Conservation (phyloP, 768 basidiomycete genomes). For the Termitomyces sp. region DNA sequence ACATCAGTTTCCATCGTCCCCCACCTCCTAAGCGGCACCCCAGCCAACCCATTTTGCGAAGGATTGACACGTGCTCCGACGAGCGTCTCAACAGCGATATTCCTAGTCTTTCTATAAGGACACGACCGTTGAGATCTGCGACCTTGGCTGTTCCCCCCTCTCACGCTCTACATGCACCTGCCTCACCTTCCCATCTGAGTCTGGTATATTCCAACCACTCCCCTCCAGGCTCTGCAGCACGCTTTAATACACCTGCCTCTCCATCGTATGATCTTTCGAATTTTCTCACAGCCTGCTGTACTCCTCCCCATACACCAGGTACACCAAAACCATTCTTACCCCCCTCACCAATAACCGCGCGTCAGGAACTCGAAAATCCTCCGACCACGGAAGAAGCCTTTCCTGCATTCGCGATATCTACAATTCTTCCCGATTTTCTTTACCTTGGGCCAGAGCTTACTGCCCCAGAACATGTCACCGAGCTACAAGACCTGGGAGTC, state of each 20-base stretch:
- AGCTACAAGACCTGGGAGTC: slow-evolving; percentile 72
- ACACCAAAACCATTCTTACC: slow-evolving; percentile 40
- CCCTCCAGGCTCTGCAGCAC: slow-evolving; percentile 50
- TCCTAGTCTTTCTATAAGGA: slow-evolving; percentile 59
- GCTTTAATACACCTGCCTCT: slow-evolving; percentile 31
- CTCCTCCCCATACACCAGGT: slow-evolving; percentile 48
- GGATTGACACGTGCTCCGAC: slow-evolving; percentile 55
- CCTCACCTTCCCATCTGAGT: slow-evolving; percentile 58
- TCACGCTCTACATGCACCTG: slow-evolving; percentile 29
- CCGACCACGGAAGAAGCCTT: slow-evolving; percentile 57
- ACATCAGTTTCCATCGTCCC: slow-evolving; percentile 46
- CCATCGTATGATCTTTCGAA: slow-evolving; percentile 30
- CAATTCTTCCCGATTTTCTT: slow-evolving; percentile 86
- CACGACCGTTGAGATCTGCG: slow-evolving; percentile 51
- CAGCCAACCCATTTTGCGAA: slow-evolving; percentile 57
- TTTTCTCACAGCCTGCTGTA: slow-evolving; percentile 46
- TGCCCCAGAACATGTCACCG: slow-evolving; percentile 64
- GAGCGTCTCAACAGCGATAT: slow-evolving; percentile 43
- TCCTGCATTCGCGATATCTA: slow-evolving; percentile 76
- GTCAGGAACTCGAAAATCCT: slow-evolving; percentile 56
- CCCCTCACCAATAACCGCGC: slow-evolving; percentile 60
- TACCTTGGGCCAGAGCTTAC: slow-evolving; percentile 90
- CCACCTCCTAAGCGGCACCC: slow-evolving; percentile 52
- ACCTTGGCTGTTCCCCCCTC: slow-evolving; percentile 53
- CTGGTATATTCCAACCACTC: slow-evolving; percentile 57